phyloP scores from a whole-genome alignment of 2,329 filamentous ascomycete species.

The Ophiostoma populinum region DNA sequence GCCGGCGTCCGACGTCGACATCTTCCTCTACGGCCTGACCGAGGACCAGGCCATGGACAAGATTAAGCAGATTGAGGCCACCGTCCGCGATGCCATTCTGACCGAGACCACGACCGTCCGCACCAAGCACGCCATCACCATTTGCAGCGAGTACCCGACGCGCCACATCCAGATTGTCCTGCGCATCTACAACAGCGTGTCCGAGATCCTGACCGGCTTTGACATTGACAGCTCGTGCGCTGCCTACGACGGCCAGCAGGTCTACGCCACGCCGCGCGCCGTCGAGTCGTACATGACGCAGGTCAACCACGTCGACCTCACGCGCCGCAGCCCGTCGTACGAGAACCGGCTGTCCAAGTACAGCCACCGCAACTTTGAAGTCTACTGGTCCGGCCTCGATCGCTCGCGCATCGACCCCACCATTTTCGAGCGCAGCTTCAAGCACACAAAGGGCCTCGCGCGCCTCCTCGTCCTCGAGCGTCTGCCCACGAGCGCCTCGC shows the following conservation, averaged over 20 bases:
- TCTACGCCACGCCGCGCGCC: conserved; percentile 63
- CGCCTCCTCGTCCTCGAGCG: conserved; percentile 65
- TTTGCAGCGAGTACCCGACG: conserved; percentile 63
- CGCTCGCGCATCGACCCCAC: conserved; percentile 66
- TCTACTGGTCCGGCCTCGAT: conserved; percentile 62
- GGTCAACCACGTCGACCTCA: conserved; percentile 63
- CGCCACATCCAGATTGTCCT: conserved; percentile 72
- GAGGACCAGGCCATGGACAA: conserved; percentile 67
- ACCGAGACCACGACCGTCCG: conserved; percentile 71
- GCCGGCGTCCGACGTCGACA: conserved; percentile 71
- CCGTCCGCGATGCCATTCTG: conserved; percentile 60
- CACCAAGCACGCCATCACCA: conserved; percentile 77
- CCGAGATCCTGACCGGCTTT: conserved; percentile 74
- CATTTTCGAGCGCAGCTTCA: conserved; percentile 70
- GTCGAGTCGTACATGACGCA: conserved; percentile 68
- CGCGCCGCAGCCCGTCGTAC: conserved; percentile 67
- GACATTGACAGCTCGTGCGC: conserved; percentile 74
- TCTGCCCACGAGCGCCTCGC: conserved; percentile 48
- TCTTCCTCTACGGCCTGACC: conserved; percentile 66
- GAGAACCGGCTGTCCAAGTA: conserved; percentile 80
- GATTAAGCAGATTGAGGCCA: conserved; percentile 64
- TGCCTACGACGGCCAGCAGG: conserved; percentile 64
- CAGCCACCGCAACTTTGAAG: conserved; percentile 67
- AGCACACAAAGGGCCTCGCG: conserved; percentile 58
- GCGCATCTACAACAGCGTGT: conserved; percentile 67